A percentile compares a stretch with the other conserved stretches of the same genome.
Conservation (phyloP, 2,329 filamentous ascomycete species). For the Penicillium oxalicum region DNA sequence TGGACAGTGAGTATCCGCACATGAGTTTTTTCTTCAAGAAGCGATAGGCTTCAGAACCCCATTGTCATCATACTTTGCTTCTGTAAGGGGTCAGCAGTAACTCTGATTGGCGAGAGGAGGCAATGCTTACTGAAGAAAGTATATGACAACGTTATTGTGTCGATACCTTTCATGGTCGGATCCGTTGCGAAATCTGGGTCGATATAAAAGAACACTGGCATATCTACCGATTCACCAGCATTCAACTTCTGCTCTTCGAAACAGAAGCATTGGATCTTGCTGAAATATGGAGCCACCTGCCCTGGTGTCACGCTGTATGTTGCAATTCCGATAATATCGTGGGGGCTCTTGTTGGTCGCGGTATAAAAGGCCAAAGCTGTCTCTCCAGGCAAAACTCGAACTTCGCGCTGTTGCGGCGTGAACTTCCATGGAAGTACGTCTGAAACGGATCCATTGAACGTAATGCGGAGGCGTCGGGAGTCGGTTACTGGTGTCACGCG, state of each 20-base stretch:
- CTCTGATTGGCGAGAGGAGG: neutral
- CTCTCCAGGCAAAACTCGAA: conserved; percentile 89
- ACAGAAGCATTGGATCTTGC: conserved; percentile 99
- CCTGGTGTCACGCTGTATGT: conserved; percentile 96
- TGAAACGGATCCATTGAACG: conserved; percentile 91
- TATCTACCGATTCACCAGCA: conserved; percentile 94
- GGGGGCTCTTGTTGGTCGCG: conserved; percentile 80
- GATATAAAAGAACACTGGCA: conserved; percentile 99
- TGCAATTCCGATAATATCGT: conserved; percentile 95
- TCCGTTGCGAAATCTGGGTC: conserved; percentile 93
- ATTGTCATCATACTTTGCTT: conserved; percentile 79
- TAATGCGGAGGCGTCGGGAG: conserved; percentile 83
- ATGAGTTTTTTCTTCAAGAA: conserved; percentile 11
- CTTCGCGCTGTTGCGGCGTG: conserved; percentile 90
- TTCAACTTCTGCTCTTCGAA: conserved; percentile 95
- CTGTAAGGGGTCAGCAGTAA: conserved; percentile 41
- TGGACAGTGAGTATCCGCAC: too few species aligned
- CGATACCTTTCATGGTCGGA: conserved; percentile 84
- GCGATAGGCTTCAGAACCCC: conserved; percentile 60
- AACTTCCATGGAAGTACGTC: conserved; percentile 98
- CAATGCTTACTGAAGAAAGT: conserved; percentile 85
- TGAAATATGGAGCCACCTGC: conserved; percentile 95
- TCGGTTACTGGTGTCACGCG: conserved; percentile 75
- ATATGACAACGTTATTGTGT: conserved; percentile 93
- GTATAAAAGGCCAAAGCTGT: conserved; percentile 97